Evolutionary conservation across 495 filamentous ascomycete species (phyloP), one percentile per base, ranked within the genome.

Genomic region (Geopyxis carbonaria): DNA sequence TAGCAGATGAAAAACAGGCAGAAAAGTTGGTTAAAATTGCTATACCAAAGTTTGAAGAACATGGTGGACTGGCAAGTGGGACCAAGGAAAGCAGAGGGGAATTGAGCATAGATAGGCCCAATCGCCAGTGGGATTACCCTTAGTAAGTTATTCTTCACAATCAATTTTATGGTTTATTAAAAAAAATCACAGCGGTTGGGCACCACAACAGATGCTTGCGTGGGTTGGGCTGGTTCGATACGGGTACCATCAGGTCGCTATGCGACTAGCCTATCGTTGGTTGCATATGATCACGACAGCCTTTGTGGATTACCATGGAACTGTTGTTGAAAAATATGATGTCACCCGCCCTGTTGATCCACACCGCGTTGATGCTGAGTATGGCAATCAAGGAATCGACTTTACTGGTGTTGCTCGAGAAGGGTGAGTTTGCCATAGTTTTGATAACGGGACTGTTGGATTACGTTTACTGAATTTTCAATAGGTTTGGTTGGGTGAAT

Each of bases 241-340:
- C 51, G 83, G 86, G 14, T 95, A 89, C 51, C 69, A 80, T 28
- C 76, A 84, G 19, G 86, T 93, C 28, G 85, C 81, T 0, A 77
- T 92, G 60, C 66, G 85, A 16, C 60, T 97, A 27, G 76, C 80
- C 0, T 95, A 95, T 60, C 83, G 82, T 56, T 97, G 89, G 89
- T 62, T 93, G 16, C 91, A 83, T 58, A 95, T 94, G 87, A 79
- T 93, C 48, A 93, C 80, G 22, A 92, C 89, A 58, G 81, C 85
- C 0, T 97, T 95, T 61, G 80, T 92, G 18, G 85, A 97, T 51
- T 95, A 85, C 66, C 93, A 94, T 50, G 89, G 89, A 15, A 82
- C 93, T 21, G 85, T 97, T 14, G 89, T 94, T 0, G 89, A 97
- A 63, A 97, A 97, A 58, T 97, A 97, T 62, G 80, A 97, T 59